A percentile compares a stretch with the other conserved stretches of the same genome.
phyloP scores from a whole-genome alignment of 2,329 filamentous ascomycete species.

The Chaetomiaceae sp. region DNA sequence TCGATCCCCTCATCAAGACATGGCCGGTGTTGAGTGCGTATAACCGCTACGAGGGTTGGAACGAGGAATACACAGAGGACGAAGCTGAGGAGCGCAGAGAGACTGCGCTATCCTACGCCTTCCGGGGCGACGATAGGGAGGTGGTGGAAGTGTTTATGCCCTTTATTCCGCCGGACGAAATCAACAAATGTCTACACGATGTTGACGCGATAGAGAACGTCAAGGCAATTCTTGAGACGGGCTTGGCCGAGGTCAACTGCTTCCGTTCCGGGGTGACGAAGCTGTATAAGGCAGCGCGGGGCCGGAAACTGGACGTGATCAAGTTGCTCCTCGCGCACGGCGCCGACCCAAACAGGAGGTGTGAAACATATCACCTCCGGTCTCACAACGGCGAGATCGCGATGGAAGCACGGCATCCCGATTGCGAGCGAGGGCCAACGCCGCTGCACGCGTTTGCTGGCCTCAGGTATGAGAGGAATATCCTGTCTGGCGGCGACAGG shows the following conservation, averaged over 20 bases:
- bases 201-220: not conserved
- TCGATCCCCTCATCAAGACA: slow-evolving; percentile 3
- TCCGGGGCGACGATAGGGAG: not conserved
- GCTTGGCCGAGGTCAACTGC: not conserved
- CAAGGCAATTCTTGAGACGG: not conserved
- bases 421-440: not conserved
- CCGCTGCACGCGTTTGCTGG: slow-evolving; percentile 3
- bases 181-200: not conserved
- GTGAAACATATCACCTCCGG: not conserved
- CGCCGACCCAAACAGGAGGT: not conserved
- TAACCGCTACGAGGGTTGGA: not conserved
- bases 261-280: not conserved
- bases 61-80: not conserved
- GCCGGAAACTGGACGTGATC: not conserved
- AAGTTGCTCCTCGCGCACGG: not conserved
- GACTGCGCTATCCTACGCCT: not conserved
- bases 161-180: not conserved
- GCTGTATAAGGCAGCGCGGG: not conserved
- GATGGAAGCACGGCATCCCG: not conserved
- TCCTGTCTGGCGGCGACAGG: not conserved
- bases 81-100: not conserved
- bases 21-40: not conserved
- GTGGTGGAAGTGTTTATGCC: not conserved
- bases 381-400: not conserved
- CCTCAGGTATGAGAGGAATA: not conserved